Percentiles rank a stretch among this genome's conserved stretches.
These are phyloP conservation scores for Penicillium maclennaniae DNA, from an alignment of 495 filamentous ascomycete genomes.

Conservation along the genomic window DNA sequence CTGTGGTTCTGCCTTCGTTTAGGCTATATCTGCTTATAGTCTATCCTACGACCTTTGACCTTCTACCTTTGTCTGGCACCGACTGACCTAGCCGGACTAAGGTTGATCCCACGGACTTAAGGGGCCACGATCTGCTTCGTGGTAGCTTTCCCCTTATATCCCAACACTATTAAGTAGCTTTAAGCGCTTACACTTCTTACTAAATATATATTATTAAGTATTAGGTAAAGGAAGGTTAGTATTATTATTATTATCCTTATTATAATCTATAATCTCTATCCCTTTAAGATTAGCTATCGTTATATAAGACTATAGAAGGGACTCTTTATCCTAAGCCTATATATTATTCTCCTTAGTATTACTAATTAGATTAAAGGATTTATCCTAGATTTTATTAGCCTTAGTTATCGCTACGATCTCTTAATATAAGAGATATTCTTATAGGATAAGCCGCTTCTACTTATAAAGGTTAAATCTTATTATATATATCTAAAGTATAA, in stretches of 20 bases:
- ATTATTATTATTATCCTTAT: not conserved
- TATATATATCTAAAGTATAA: constrained; percentile 9
- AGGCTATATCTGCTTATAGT: too few relatives aligned
- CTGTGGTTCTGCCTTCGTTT: too few relatives aligned
- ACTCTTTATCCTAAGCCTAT: too few relatives aligned
- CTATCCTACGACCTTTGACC: too few relatives aligned
- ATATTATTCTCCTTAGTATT: too few relatives aligned
- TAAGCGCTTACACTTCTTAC: constrained; percentile 4
- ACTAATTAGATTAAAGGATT: too few relatives aligned
- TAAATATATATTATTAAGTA: constrained; percentile 5
- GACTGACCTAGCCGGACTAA: too few relatives aligned
- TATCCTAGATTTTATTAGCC: not conserved
- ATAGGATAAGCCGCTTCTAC: not conserved
- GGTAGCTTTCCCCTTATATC: too few relatives aligned
- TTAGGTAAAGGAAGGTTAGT: constrained; percentile 3
- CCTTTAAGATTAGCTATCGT: not conserved
- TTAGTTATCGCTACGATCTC: not conserved
- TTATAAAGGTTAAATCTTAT: not conserved
- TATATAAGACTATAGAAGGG: not conserved
- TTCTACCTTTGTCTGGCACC: too few relatives aligned
- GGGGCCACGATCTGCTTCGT: too few relatives aligned
- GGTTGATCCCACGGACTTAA: too few relatives aligned
- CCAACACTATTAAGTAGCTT: constrained; percentile 10
- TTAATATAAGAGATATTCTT: not conserved
- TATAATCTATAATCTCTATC: constrained; percentile 1